Base-by-base conservation (phyloP, 2,329 filamentous ascomycete genomes). In the Madurella mycetomatis region DNA sequence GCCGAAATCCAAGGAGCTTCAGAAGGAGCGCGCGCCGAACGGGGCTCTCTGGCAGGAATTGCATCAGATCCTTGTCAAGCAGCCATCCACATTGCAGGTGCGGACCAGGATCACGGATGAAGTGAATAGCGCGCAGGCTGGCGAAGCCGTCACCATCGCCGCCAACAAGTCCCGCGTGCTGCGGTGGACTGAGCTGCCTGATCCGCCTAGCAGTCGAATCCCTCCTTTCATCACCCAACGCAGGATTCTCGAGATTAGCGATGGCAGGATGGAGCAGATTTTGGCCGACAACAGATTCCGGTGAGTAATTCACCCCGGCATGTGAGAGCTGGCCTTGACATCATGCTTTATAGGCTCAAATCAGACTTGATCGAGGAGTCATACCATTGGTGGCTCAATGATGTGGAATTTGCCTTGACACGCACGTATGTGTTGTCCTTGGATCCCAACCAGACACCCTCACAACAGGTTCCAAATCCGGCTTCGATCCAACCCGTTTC, bases 131-230 rank as follows among this genome's bases (percentile, higher is more conserved):
- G 41, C 49, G n/a, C 13, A 15, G 11, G 13, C 34, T 11, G 34
- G 34, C 9, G 34, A 37, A 37, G 7, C 50, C 1, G 17, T 25
- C 34, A 39, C n/a, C 15, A 49, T 57, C 77, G 40, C 71, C 78
- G 41, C 53, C n/a, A 45, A 32, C 37, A 55, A 56, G 25, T 41
- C 40, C 1, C 81, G 79, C 16, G 74, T 77, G 3, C 65, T 86
- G 54, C 71, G 77, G 43, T 86, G 81, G 80, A 77, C 72, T 5
- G 83, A 85, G 59, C 73, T 85, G 43, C 83, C 83, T 1, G 83
- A 85, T 57, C 81, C 82, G 15, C 70, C 75, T 1, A 72, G 72
- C 19, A 72, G 71, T 12, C 70, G 73, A n/a, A 19, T 57, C 72
- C 76, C 11, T 45, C 53, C 44, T 34, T 71, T 47, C 66, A 60